Evolutionary conservation across 192 early-diverging fungal genomes (phyloP), one percentile per base, ranked within the genome.

Genomic region (Cladochytrium replicatum): DNA sequence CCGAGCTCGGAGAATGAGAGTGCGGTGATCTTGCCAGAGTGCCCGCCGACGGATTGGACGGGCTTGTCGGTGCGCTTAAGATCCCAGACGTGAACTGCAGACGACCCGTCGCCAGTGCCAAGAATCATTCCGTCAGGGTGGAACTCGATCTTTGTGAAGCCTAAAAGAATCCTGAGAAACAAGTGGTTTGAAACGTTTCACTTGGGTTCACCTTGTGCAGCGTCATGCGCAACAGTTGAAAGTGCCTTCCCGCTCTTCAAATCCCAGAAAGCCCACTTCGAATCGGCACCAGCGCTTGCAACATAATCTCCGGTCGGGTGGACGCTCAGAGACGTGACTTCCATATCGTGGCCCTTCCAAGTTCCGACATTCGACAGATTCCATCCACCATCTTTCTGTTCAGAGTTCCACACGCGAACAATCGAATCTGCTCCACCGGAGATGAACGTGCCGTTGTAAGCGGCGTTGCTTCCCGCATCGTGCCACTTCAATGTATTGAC

Each of bases 71-170:
- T 64, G 49, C 69, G 72, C 50, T 82, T 88, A 43, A 93, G 64
- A 63, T 96, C 91, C 79, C 90, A 86, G 34, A 96, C 80, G 23
- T 78, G 77, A 21, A 92, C 74, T 32, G 70, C 57, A 1, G 77
- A 73, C 39, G 90, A 83, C 27, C 59, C 43, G 0, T 82, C 84
- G 32, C 86, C 90, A 2, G 88, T 79, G 6, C 71, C 93, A 22
- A 93, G 50, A 38, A 99, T 79, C 43, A 86, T 65, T 53, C 91
- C 93, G 61, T 99, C 95, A 1, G 93, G 93, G 65, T 96, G 95
- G 72, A 93, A 88, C 13, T 73, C 52, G 41, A 74, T 70, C 1
- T 75, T 54, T 4, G 77, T 72, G 57, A 82, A 89, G 25, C 76
- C 77, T 80, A 46, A 23, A 34, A 24, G 19, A 60, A 28, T 27